Evolutionary conservation across 192 early-diverging fungal genomes (phyloP).

Genomic region (Fimicolochytrium jonesii): DNA sequence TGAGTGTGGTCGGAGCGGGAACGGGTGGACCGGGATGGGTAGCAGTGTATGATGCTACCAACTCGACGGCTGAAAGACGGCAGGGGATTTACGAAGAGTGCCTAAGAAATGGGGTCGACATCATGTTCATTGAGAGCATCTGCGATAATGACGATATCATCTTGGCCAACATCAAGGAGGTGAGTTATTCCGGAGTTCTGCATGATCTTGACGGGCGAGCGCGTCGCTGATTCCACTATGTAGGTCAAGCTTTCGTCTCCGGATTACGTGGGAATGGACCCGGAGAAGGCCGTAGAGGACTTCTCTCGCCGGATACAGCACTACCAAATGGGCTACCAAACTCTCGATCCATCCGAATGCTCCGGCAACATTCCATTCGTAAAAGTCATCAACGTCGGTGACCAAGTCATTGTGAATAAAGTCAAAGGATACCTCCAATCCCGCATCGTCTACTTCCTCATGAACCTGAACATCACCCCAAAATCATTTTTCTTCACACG

Average conservation of each 20-base stretch:
- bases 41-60: conserved; percentile 98
- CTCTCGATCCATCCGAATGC: conserved; percentile 58
- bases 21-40: conserved; percentile 56
- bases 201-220: too few relatives aligned
- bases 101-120: conserved; percentile 70
- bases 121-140: conserved; percentile 95
- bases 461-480: conserved; percentile 98
- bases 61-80: conserved; percentile 82
- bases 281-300: conserved; percentile 82
- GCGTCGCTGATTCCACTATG: too few relatives aligned
- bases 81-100: conserved; percentile 68
- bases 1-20: conserved; percentile 7
- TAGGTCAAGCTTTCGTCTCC: conserved; percentile 91
- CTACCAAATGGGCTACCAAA: conserved; percentile 88
- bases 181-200: too few relatives aligned
- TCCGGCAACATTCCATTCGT: conserved; percentile 70
- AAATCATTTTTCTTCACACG: conserved; percentile 82
- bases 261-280: conserved; percentile 84
- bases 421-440: conserved; percentile 95
- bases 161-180: conserved; percentile 87
- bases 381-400: conserved; percentile 93
- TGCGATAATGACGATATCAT: conserved; percentile 89
- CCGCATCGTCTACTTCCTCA: conserved; percentile 96
- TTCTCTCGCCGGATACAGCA: conserved; percentile 89
- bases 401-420: conserved; percentile 83